phyloP scores from a whole-genome alignment of 106 monocot species.

The Xerophyta viscosa region DNA sequence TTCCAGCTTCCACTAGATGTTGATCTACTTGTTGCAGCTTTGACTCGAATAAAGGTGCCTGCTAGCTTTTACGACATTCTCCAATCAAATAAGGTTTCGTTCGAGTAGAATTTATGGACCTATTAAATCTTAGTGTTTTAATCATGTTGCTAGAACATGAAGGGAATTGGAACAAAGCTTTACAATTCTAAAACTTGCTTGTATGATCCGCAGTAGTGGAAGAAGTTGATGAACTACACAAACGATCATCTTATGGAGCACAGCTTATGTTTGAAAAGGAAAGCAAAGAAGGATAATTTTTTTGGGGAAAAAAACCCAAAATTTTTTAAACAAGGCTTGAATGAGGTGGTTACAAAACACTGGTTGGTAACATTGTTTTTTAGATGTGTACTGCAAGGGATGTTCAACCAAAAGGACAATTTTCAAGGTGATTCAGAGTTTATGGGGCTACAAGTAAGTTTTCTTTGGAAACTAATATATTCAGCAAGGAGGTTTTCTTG shows the following conservation, averaged over 20 bases:
- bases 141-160: too few species aligned
- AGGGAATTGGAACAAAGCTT: constrained; percentile 88
- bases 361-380: constrained; percentile 83
- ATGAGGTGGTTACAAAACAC: constrained; percentile 91
- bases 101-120: too few species aligned
- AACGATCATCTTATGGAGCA: constrained; percentile 6
- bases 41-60: constrained; percentile 86
- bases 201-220: constrained; percentile 39
- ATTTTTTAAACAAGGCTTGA: constrained; percentile 68
- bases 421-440: constrained; percentile 73
- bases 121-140: too few species aligned
- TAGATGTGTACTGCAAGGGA: constrained; percentile 76
- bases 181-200: constrained; percentile 85
- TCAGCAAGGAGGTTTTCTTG: too few species aligned
- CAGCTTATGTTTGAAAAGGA: constrained; percentile 8
- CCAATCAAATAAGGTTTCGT: constrained; percentile 83
- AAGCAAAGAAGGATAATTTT: constrained; percentile 28
- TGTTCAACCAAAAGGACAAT: constrained; percentile 40
- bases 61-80: constrained; percentile 90
- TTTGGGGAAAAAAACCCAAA: constrained; percentile 82
- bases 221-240: constrained; percentile 9
- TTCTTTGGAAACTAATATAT: too few species aligned
- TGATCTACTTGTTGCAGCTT: constrained; percentile 67
- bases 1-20: constrained; percentile 67
- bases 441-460: constrained; percentile 82